Evolutionary conservation across 495 filamentous ascomycete genomes (phyloP), one percentile per base, ranked within the genome.

Genomic region (Hypoxylon rickii): DNA sequence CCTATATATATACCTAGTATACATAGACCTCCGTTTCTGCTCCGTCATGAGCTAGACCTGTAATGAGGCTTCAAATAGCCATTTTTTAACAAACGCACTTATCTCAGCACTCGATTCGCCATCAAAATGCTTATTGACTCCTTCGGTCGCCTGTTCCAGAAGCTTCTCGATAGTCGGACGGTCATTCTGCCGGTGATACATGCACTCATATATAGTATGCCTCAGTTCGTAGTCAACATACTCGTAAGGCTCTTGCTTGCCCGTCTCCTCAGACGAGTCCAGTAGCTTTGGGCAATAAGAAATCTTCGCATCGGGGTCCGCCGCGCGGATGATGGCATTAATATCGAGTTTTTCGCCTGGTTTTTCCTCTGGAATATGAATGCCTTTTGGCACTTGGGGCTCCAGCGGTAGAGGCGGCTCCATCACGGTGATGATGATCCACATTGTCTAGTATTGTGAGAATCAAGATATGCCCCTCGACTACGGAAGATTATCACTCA

Each of bases 341-440:
- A 51, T 6, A 21, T 5, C 26, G 26, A 5, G 26, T 5, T 5
- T 31, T 5, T 11, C 5, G 26, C 26, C 26, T n/a, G n/a, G n/a
- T n/a, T 31, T 31, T 5, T 31, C 5, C 26, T 31, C 26, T 31
- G 26, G 26, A 11, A 11, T 31, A 31, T n/a, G n/a, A n/a, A n/a
- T n/a, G n/a, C n/a, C n/a, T n/a, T n/a, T n/a, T 3, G 59, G 59
- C 15, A 52, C 5, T 17, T 57, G 52, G n/a, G 59, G 47, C 15
- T 40, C 36, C 19, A 44, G 47, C 17, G 59, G 58, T 7, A 0
- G 0, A 4, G 51, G 59, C 3, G 29, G 5, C 1, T 7, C 7
- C 12, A 0, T 21, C 13, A 57, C 52, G 3, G 59, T 57, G 31
- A 63, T 63, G 22, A 63, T 3, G 40, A 20, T 5, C 59, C 59